Conservation (phyloP, 2,329 filamentous ascomycete genomes). For the Clonostachys chloroleuca region DNA sequence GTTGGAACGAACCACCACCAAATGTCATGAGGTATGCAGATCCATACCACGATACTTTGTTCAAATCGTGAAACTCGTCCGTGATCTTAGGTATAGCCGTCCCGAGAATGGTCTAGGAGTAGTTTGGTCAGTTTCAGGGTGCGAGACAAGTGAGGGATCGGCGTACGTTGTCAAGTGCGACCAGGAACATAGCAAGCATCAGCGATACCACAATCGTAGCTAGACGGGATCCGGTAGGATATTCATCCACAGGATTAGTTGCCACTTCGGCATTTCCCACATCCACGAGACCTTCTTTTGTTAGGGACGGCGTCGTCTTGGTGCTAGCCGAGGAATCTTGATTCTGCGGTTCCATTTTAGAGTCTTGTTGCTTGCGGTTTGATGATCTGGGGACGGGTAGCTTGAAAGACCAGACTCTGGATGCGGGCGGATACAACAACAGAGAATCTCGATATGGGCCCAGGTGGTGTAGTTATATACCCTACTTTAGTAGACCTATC, state of each 20-base stretch:
- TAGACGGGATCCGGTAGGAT: slow-evolving; percentile 30
- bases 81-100: slow-evolving; percentile 8
- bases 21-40: slow-evolving; percentile 27
- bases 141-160: neutral
- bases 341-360: too few species aligned
- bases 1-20: slow-evolving; percentile 17
- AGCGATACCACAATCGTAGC: slow-evolving; percentile 40
- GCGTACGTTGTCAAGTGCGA: slow-evolving; percentile 39
- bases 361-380: too few species aligned
- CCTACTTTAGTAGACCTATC: too few species aligned
- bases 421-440: too few species aligned
- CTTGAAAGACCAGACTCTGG: too few species aligned
- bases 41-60: slow-evolving; percentile 41
- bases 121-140: neutral
- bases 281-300: neutral
- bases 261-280: neutral
- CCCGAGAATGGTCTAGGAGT: slow-evolving; percentile 7
- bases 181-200: slow-evolving; percentile 38
- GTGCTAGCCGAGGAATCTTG: too few species aligned
- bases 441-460: too few species aligned
- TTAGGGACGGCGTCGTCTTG: too few species aligned
- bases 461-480: too few species aligned
- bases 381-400: too few species aligned
- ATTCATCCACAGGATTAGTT: slow-evolving; percentile 15
- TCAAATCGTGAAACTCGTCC: slow-evolving; percentile 19